A percentile compares a stretch with the other conserved stretches of the same genome.
phyloP scores from a whole-genome alignment of 2,329 filamentous ascomycete species.

The Ceratocystis papillata region DNA sequence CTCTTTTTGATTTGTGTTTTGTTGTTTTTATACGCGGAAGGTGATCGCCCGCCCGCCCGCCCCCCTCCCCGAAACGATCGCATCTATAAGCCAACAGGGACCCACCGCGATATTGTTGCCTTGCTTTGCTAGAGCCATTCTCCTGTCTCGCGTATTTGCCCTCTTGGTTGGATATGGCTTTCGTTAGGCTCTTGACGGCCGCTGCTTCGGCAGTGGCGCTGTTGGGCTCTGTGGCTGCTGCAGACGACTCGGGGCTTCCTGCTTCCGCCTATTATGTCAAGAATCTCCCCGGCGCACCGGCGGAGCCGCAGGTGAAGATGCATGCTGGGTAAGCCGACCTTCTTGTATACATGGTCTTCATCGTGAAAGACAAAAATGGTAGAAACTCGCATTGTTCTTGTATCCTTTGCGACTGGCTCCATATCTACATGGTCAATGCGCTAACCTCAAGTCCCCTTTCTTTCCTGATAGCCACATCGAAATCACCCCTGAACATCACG shows the following conservation, averaged over 20 bases:
- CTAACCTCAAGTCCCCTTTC: not conserved
- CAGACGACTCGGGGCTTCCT: conserved; percentile 28
- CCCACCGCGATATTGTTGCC: not conserved
- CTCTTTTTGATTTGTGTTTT: not conserved
- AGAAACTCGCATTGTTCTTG: not conserved
- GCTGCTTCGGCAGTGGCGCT: conserved; percentile 24
- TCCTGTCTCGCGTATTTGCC: not conserved
- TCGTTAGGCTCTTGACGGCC: conserved; percentile 16
- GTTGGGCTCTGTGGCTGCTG: conserved; percentile 28
- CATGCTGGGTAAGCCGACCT: conserved; percentile 73
- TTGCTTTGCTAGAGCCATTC: not conserved
- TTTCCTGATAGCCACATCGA: conserved; percentile 65
- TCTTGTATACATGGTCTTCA: not conserved
- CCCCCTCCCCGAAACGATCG: not conserved
- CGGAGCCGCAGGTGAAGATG: conserved; percentile 75
- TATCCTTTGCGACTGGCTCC: not conserved
- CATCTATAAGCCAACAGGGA: not conserved
- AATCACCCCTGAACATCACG: conserved; percentile 71
- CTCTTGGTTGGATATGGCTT: conserved; percentile 27
- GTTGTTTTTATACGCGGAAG: not conserved
- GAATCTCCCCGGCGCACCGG: conserved; percentile 71
- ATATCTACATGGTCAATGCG: not conserved
- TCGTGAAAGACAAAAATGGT: not conserved
- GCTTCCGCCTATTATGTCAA: conserved; percentile 67
- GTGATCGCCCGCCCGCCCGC: not conserved